Evolutionary conservation across 768 basidiomycete genomes (phyloP).

Genomic region (Trametes punicea): DNA sequence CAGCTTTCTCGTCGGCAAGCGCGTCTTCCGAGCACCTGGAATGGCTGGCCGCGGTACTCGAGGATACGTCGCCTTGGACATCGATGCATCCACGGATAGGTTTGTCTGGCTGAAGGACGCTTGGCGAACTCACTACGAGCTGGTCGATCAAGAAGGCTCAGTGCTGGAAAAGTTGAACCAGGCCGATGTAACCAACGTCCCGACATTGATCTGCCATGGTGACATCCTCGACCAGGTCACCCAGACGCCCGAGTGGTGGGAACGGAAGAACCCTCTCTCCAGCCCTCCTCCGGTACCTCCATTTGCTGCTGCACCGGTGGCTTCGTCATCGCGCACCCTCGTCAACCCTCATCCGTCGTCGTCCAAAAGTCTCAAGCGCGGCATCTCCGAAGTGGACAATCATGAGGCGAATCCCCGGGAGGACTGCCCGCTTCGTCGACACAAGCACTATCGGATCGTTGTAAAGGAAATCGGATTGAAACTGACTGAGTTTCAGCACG

Average conservation of each 20-base stretch:
- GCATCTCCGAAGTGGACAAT: neutral
- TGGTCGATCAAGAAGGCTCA: neutral
- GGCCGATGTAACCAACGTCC: neutral
- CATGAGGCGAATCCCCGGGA: neutral
- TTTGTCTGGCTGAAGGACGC: slow-evolving; percentile 11
- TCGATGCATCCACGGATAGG: neutral
- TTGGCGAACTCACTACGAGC: slow-evolving; percentile 2
- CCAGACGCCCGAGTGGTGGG: neutral
- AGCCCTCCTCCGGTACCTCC: neutral
- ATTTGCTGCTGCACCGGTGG: too few species aligned
- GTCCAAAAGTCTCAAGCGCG: neutral
- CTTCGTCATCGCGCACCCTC: neutral
- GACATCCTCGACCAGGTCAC: neutral
- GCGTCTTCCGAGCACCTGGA: neutral
- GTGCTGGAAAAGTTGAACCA: neutral
- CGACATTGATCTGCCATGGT: slow-evolving; percentile 5
- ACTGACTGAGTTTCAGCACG: neutral
- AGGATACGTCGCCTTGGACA: slow-evolving; percentile 17
- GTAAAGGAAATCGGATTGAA: slow-evolving; percentile 3
- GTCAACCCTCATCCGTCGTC: neutral
- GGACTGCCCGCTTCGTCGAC: neutral
- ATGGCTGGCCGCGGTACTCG: slow-evolving; percentile 14
- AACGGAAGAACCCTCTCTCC: neutral
- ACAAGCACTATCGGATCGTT: slow-evolving; percentile 7
- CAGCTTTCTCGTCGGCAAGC: slow-evolving; percentile 11